Conservation (phyloP, 1,284 basidiomycete genomes). For the Rhodotorula sp. region DNA sequence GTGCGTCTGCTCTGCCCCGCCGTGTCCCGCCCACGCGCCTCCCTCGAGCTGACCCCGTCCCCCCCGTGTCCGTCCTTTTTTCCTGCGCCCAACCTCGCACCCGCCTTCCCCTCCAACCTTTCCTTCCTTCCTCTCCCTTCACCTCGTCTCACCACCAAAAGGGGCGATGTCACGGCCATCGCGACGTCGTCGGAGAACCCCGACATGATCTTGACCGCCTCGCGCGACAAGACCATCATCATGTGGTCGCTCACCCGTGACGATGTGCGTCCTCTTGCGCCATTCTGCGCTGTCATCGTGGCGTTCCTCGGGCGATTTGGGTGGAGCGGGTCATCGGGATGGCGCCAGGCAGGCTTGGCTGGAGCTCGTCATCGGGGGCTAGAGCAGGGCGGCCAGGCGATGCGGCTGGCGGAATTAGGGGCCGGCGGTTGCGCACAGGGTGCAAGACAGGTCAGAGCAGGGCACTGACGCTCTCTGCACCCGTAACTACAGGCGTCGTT, state of each 20-base stretch:
- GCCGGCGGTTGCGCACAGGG: too few relatives aligned
- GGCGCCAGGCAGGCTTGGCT: not conserved
- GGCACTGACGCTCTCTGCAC: slow-evolving; percentile 8
- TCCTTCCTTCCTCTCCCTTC: slow-evolving; percentile 28
- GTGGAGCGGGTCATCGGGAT: not conserved
- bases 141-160: slow-evolving; percentile 26
- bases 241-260: slow-evolving; percentile 99
- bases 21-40: not conserved
- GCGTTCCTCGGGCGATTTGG: too few relatives aligned
- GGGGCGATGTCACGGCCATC: slow-evolving; percentile 48
- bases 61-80: not conserved
- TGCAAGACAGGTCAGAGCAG: too few relatives aligned
- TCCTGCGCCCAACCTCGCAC: not conserved
- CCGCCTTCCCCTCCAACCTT: slow-evolving; percentile 8
- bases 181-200: slow-evolving; percentile 48
- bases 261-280: slow-evolving; percentile 55
- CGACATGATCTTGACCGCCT: slow-evolving; percentile 50
- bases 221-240: slow-evolving; percentile 94
- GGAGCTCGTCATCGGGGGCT: too few relatives aligned
- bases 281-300: not conserved
- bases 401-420: too few relatives aligned
- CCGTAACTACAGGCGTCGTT: slow-evolving; percentile 61
- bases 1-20: slow-evolving; percentile 56
- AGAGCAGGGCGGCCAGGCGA: too few relatives aligned
- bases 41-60: not conserved